Conservation (phyloP, 2,329 filamentous ascomycete species). For the Harringtonia lauricola region DNA sequence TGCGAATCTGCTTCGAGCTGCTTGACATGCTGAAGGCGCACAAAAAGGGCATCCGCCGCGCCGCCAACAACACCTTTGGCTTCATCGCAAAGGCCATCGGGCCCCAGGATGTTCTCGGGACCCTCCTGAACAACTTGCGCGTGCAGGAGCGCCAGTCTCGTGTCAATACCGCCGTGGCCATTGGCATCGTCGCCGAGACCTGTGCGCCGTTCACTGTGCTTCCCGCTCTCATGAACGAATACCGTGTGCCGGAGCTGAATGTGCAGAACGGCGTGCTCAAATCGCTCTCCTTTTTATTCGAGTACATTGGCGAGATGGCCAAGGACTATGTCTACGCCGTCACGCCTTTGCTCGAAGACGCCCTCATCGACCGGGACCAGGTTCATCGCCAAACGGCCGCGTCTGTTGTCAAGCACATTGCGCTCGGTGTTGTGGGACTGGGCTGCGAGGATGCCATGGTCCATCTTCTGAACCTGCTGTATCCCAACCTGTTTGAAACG, state of each 20-base stretch:
- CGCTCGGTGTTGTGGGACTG: constrained; percentile 90
- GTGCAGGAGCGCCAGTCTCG: constrained; percentile 97
- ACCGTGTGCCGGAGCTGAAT: constrained; percentile 94
- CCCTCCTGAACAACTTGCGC: constrained; percentile 88
- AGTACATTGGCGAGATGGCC: constrained; percentile 99
- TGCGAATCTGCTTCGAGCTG: constrained; percentile 98
- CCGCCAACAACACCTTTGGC: constrained; percentile 98
- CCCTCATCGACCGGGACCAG: constrained; percentile 94
- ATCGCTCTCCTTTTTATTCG: constrained; percentile 91
- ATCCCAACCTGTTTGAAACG: constrained; percentile 96
- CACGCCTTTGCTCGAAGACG: constrained; percentile 89
- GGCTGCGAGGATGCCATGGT: constrained; percentile 98
- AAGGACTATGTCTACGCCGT: constrained; percentile 99
- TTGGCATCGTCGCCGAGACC: constrained; percentile 96
- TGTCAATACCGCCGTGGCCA: constrained; percentile 96
- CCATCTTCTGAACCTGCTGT: constrained; percentile 89
- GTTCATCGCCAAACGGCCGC: constrained; percentile 96
- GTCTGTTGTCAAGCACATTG: constrained; percentile 94
- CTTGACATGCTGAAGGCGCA: constrained; percentile 99
- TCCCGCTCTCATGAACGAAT: constrained; percentile 99
- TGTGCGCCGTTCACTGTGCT: constrained; percentile 97
- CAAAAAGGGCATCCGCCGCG: constrained; percentile 97
- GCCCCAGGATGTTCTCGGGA: constrained; percentile 92
- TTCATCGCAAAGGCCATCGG: constrained; percentile 99
- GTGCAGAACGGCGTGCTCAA: constrained; percentile 98